Percentiles rank a stretch among this genome's conserved stretches.
Conservation (phyloP, 2,329 filamentous ascomycete species). For the Curvularia hawaiiensis region DNA sequence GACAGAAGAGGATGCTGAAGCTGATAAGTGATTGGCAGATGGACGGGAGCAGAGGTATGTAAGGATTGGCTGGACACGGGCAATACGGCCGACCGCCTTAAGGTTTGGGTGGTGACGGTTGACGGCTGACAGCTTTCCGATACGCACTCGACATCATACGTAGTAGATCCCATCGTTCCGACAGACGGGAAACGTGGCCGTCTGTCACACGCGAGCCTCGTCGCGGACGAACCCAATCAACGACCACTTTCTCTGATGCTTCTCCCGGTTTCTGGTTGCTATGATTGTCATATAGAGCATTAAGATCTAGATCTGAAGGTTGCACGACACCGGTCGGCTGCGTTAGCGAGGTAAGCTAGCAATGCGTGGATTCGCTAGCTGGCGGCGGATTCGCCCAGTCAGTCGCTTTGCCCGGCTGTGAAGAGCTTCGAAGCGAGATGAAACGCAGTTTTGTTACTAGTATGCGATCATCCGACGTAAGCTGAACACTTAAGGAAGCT, state of each 20-base stretch:
- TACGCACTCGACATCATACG: neutral
- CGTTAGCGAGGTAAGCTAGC: neutral
- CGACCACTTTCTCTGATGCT: neutral
- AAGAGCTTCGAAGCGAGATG: neutral
- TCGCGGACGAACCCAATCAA: neutral
- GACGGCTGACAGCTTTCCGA: no score
- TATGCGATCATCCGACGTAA: neutral
- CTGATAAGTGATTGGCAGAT: neutral
- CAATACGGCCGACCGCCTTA: neutral
- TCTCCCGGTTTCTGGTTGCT: neutral
- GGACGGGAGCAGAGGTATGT: neutral
- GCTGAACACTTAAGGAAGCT: neutral
- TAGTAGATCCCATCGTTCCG: no score
- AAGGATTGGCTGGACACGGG: neutral
- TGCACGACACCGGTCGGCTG: neutral
- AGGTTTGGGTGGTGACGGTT: neutral
- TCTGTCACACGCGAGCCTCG: neutral
- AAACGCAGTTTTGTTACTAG: neutral
- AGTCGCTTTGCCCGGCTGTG: neutral
- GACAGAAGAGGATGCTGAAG: no score
- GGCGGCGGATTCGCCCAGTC: neutral
- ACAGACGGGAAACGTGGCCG: no score
- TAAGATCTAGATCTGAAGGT: neutral
- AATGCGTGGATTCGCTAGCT: neutral
- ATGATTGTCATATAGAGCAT: neutral